Evolutionary conservation across 495 filamentous ascomycete genomes (phyloP), one percentile per base, ranked within the genome.

Genomic region (Lasiosphaeris hirsuta): DNA sequence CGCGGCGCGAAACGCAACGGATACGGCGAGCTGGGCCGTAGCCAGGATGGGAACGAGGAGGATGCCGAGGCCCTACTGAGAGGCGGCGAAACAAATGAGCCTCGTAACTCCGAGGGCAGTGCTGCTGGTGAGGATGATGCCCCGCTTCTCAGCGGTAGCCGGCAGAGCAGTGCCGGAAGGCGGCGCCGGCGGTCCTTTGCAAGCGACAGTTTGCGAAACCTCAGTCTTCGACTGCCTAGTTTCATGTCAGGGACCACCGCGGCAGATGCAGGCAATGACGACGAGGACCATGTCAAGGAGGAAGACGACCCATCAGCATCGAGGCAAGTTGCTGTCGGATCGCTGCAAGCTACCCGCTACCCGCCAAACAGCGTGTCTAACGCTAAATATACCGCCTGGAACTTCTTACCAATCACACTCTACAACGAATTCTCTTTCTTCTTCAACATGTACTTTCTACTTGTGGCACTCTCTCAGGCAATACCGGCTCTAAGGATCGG

Each of bases 391-490:
- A 96, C 93, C n/a, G 84, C 90, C 0, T 90, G 90, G 79, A 94
- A 86, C 57, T 99, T 99, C 72, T 81, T 99, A 3, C 95, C 95
- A 4, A 79, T 90, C 19, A 97, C 95, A 0, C 77, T 97, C 10
- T 99, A 96, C 69, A 96, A 97, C 75, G 95, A 99, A 63, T 99
- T 99, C 67, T 96, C 91, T 44, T 97, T 97, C 75, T 99, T 99
- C 74, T 96, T 97, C 81, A 99, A 99, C 78, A 86, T 97, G 66
- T 99, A 99, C 66, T 99, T 97, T 70, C 80, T 99, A 7, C 80
- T 97, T 6, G 95, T 99, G 4, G 95, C 95, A 7, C 73, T 97
- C 41, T 96, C 92, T 11, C 95, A 99, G 73, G 86, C 89, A 39
- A 89, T 99, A 55, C 91, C 92, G 13, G 79, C 89, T 7, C 71